A percentile compares a stretch with the other conserved stretches of the same genome.
Evolutionary conservation across 2,329 filamentous ascomycete genomes (phyloP).

Genomic region (Talaromyces verruculosus): DNA sequence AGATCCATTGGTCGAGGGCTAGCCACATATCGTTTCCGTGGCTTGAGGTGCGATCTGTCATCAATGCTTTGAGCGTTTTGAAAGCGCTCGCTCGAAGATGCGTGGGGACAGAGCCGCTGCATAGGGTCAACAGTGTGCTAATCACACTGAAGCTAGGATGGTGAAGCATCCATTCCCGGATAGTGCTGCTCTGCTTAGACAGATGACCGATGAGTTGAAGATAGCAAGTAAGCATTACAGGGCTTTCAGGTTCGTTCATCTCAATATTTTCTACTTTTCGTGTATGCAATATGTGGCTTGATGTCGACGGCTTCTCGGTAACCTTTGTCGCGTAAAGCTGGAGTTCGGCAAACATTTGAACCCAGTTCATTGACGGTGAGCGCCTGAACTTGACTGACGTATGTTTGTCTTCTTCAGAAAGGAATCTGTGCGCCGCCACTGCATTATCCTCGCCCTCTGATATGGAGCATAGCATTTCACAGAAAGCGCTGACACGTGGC

Average conservation of each 20-base stretch:
- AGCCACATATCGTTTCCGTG: conserved; percentile 76
- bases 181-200: conserved; percentile 68
- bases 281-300: conserved; percentile 58
- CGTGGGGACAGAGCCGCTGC: conserved; percentile 71
- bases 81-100: conserved; percentile 83
- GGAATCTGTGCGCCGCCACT: conserved; percentile 79
- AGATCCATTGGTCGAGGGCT: conserved; percentile 76
- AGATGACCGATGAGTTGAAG: conserved; percentile 83
- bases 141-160: conserved; percentile 67
- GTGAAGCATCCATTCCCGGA: conserved; percentile 71
- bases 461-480: conserved; percentile 89
- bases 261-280: conserved; percentile 64
- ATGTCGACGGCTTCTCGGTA: conserved; percentile 65
- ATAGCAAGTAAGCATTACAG: conserved; percentile 96
- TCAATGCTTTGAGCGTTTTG: conserved; percentile 70
- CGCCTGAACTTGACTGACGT: conserved; percentile 76
- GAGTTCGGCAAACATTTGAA: conserved; percentile 87
- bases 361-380: conserved; percentile 84
- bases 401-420: conserved; percentile 78
- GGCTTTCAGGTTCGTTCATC: conserved; percentile 86
- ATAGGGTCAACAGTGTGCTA: conserved; percentile 73
- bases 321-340: conserved; percentile 79
- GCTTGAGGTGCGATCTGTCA: conserved; percentile 68
- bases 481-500: conserved; percentile 93
- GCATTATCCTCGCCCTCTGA: conserved; percentile 81